Conservation (phyloP, 192 early-diverging fungal species). For the Lobosporangium transversale region DNA sequence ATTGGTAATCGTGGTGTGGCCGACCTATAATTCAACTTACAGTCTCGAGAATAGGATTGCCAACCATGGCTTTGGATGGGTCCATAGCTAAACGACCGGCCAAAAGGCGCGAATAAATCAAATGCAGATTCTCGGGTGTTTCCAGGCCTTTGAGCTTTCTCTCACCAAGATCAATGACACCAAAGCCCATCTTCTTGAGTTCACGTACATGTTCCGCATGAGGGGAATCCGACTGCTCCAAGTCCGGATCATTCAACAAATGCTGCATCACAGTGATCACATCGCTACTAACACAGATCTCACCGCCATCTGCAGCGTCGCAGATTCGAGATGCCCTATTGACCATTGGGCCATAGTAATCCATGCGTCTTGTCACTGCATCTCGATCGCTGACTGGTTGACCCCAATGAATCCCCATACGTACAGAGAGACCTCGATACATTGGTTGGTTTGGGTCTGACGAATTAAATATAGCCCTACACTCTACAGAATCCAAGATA, state of each 20-base stretch:
- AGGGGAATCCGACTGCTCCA: slow-evolving; percentile 30
- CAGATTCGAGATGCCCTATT: slow-evolving; percentile 88
- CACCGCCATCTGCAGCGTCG: slow-evolving; percentile 87
- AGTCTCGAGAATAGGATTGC: slow-evolving; percentile 10
- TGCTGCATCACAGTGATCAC: slow-evolving; percentile 58
- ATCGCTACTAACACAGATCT: slow-evolving; percentile 88
- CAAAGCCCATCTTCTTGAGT: slow-evolving; percentile 76
- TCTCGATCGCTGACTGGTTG: slow-evolving; percentile 87
- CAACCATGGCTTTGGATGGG: slow-evolving; percentile 18
- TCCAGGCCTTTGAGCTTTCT: slow-evolving; percentile 89
- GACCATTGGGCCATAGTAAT: slow-evolving; percentile 96
- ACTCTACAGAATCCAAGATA: slow-evolving; percentile 81
- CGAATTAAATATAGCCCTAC: slow-evolving; percentile 74
- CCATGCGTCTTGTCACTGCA: slow-evolving; percentile 91
- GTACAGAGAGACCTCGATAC: slow-evolving; percentile 87
- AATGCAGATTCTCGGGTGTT: slow-evolving; percentile 82
- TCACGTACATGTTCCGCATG: slow-evolving; percentile 40
- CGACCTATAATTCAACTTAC: slow-evolving; percentile 22
- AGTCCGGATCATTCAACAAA: slow-evolving; percentile 26
- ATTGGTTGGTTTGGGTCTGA: slow-evolving; percentile 64
- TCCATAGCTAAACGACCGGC: slow-evolving; percentile 21
- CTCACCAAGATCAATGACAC: slow-evolving; percentile 81
- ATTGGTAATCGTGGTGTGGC: no score
- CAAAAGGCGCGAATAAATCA: slow-evolving; percentile 56
- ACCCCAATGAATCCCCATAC: slow-evolving; percentile 96